These are phyloP conservation scores for Penicillium mononematosum DNA, from an alignment of 495 filamentous ascomycete species.

Conservation along the genomic window DNA sequence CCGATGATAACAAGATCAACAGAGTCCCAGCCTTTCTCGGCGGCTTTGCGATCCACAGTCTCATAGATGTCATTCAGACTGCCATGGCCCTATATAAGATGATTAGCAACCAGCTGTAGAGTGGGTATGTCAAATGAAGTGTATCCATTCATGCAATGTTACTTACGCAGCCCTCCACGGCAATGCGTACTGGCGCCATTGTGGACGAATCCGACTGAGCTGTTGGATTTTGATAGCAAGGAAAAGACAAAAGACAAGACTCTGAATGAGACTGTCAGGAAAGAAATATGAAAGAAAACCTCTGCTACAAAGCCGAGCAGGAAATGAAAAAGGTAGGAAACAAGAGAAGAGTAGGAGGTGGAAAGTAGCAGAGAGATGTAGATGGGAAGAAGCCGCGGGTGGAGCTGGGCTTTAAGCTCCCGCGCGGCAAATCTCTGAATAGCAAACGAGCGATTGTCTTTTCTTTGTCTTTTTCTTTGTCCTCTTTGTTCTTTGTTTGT, in stretches of 20 bases:
- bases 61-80: slow-evolving; percentile 87
- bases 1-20: slow-evolving; percentile 86
- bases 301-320: neutral
- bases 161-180: slow-evolving; percentile 21
- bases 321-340: neutral
- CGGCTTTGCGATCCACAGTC: slow-evolving; percentile 60
- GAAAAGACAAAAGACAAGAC: neutral
- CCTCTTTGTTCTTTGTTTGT: neutral
- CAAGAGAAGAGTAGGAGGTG: neutral
- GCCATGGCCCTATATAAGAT: slow-evolving; percentile 71
- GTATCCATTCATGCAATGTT: neutral
- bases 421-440: slow-evolving; percentile 11
- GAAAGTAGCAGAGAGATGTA: slow-evolving; percentile 12
- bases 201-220: neutral
- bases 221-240: neutral
- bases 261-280: neutral
- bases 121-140: neutral
- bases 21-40: slow-evolving; percentile 66
- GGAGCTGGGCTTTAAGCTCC: slow-evolving; percentile 12
- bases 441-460: neutral
- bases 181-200: slow-evolving; percentile 11
- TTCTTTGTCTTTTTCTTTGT: neutral
- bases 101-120: slow-evolving; percentile 14
- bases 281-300: neutral
- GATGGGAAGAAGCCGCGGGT: slow-evolving; percentile 13